phyloP scores from a whole-genome alignment of 257 asterid species.

The Perilla frutescens region DNA sequence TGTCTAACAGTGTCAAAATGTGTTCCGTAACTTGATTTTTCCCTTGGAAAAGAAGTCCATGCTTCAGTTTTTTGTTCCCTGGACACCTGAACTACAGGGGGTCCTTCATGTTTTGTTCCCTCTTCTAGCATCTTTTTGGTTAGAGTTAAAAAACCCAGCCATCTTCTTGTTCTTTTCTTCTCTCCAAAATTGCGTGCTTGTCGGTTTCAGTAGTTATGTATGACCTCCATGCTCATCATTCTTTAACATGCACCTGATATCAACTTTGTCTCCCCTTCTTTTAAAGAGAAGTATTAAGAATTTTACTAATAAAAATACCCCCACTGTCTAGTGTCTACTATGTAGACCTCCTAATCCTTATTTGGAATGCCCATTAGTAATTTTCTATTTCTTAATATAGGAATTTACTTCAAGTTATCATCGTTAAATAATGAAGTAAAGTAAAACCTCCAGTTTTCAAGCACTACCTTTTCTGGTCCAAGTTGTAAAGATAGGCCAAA shows the following conservation, averaged over 20 bases:
- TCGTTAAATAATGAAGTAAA: neutral
- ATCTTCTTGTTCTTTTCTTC: conserved; percentile 4
- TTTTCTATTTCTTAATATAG: neutral
- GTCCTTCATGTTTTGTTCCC: neutral
- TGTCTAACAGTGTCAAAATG: conserved; percentile 19
- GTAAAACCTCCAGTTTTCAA: neutral
- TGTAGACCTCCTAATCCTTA: neutral
- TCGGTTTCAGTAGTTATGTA: neutral
- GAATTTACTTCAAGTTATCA: conserved; percentile 15
- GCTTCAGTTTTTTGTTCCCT: too few species aligned
- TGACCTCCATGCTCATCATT: neutral
- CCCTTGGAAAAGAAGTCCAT: neutral
- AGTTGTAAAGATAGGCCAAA: neutral
- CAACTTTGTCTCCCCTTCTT: neutral
- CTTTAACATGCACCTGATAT: neutral
- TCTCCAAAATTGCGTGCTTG: neutral
- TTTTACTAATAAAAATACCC: neutral
- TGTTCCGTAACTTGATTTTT: conserved; percentile 11
- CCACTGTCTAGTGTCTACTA: neutral
- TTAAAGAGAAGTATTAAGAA: conserved; percentile 8
- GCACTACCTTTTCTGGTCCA: conserved; percentile 7
- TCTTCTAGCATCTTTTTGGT: neutral
- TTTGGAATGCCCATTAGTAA: neutral
- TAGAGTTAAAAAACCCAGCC: conserved; percentile 2
- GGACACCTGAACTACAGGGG: too few species aligned